Evolutionary conservation across 2,329 filamentous ascomycete genomes (phyloP), one percentile per base, ranked within the genome.

Genomic region (Penicillium frequentans): DNA sequence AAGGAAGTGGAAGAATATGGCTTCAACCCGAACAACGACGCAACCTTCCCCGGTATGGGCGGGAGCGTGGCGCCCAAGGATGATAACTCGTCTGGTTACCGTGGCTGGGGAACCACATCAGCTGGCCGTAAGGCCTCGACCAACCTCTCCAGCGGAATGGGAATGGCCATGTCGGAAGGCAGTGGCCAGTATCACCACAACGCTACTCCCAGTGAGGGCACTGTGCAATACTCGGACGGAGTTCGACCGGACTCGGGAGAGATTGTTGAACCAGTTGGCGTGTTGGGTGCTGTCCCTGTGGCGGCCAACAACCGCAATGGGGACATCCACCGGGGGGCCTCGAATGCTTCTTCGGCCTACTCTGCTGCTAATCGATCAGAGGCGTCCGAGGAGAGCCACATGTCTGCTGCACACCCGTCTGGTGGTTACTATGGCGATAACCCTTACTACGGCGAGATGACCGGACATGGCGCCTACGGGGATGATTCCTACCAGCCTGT

Each of bases 1-100:
- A 97, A 97, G 78, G 95, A 99, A 76, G 92, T 97, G 11, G 93
- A 98, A 73, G 95, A 98, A 71, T 98, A 98, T 73, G 89, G 90
- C 31, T 98, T 93, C 81, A 98, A 98, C 74, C 95, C 95, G n/a
- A 98, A 98, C 76, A 88, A 92, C 58, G 93, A 97, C 71, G 91
- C 93, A 0, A 91, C 90, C 1, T 81, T 96, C 13, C 86, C 86
- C 8, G 81, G 82, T 10, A 79, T 84, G 26, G 49, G 11, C 9
- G 74, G 70, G 31, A 75, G 73, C 42, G 78, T 52, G 78, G 83
- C 43, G 86, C 86, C 65, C 87, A 90, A 96, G 70, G 90, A 91
- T 61, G 83, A 84, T 56, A 83, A 82, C 54, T 84, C 86, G n/a
- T 67, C 70, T 2, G 93, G 93, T 48, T 99, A 99, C 77, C 88